Percentiles rank a stretch among this genome's conserved stretches.
Evolutionary conservation across 768 basidiomycete species (phyloP).

Genomic region (Jaapia argillacea): DNA sequence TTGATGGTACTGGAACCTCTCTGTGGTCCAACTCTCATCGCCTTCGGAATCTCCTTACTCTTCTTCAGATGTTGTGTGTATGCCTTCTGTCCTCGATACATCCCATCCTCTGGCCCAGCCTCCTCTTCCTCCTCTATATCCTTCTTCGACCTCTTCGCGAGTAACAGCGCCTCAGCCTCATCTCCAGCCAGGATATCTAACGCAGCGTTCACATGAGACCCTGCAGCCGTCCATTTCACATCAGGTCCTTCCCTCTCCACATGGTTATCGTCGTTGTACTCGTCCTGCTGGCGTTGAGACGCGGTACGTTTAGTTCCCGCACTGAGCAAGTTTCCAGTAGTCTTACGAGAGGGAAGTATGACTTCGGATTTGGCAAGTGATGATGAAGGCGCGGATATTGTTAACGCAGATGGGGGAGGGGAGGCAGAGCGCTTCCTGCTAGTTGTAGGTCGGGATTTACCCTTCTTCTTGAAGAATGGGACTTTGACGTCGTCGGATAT

Average conservation of each 20-base stretch:
- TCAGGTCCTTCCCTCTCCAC: slow-evolving; percentile 43
- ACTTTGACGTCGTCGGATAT: slow-evolving; percentile 38
- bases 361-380: slow-evolving; percentile 51
- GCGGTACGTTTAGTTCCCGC: slow-evolving; percentile 64
- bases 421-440: slow-evolving; percentile 67
- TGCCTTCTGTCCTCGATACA: slow-evolving; percentile 78
- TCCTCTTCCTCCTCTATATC: slow-evolving; percentile 46
- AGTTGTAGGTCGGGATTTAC: slow-evolving; percentile 68
- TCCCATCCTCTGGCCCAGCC: slow-evolving; percentile 67
- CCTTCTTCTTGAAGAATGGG: slow-evolving; percentile 86
- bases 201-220: slow-evolving; percentile 64
- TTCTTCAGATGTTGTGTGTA: slow-evolving; percentile 79
- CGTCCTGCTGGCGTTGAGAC: slow-evolving; percentile 36
- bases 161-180: slow-evolving; percentile 65
- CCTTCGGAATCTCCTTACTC: slow-evolving; percentile 75
- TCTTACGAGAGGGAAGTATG: slow-evolving; percentile 65
- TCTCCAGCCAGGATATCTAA: slow-evolving; percentile 78
- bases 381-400: slow-evolving; percentile 22
- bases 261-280: slow-evolving; percentile 39
- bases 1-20: slow-evolving; percentile 72
- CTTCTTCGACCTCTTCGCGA: slow-evolving; percentile 58
- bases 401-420: slow-evolving; percentile 28
- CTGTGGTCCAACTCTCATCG: slow-evolving; percentile 80
- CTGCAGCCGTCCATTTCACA: slow-evolving; percentile 69
- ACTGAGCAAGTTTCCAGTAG: slow-evolving; percentile 58